Evolutionary conservation across 805 yeast genomes (phyloP), one percentile per base, ranked within the genome.

Genomic region (Tetrapisispora fleetii): DNA sequence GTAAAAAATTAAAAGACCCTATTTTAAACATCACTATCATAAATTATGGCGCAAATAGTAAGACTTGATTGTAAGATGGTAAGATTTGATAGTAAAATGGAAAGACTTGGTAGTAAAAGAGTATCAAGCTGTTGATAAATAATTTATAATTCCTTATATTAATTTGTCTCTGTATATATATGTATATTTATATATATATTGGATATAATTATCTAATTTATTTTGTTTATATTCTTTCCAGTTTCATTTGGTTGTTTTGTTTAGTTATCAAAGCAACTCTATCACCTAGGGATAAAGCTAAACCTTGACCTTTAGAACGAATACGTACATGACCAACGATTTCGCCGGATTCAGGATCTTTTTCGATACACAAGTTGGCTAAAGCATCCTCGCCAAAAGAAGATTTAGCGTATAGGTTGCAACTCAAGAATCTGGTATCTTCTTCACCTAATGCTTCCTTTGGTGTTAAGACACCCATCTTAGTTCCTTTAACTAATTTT

Each of bases 371-470:
- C 67, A 93, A 72, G 63, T 95, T 93, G 48, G 98, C 98, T 61
- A 93, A 75, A 0, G 97, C 98, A 64, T 91, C 97, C 69, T 93
- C 99, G 42, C 99, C 99, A 67, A 93, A 93, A 14, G 95, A 81
- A 8, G 95, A 85, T 57, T 83, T 80, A 2, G 97, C 88, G 62
- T 91, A 93, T 62, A 93, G 71, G 65, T 95, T 93, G 48, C 99
- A 98, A 56, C 95, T 85, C 62, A 95, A 74, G 70, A 93, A 95
- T 52, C 69, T 65, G 40, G 63, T 59, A 63, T 96, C 89, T 58
- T 88, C 88, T 62, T 83, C 89, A 33, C 93, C 93, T 59, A 83
- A 76, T n/a, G 85, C 77, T 8, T 95, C 96, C 40, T 91, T 89
- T 3, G 95, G 88, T 1, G 98, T 93, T 59, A 93, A 75, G 64